Base-by-base conservation (phyloP, 2,329 filamentous ascomycete species). In the Coniochaeta sp. region DNA sequence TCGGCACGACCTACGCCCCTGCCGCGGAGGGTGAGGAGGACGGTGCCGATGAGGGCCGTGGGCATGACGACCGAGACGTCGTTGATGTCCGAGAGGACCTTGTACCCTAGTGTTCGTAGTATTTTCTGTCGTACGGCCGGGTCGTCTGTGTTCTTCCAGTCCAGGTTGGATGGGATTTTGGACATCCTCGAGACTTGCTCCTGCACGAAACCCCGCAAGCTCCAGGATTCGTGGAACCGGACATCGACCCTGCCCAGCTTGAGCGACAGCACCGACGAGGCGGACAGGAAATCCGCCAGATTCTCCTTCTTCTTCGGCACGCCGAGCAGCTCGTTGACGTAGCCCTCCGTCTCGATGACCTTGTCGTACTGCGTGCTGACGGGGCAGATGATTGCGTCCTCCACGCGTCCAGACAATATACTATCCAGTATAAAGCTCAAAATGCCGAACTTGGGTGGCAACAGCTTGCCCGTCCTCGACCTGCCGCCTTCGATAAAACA, bases 351-450 rank as follows among this genome's bases (percentile, higher is more conserved):
- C 68, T 99, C 94, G 54, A 99, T 95, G 52, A 99, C 94, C 65
- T 97, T 99, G 75, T 99, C 94, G 65, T 99, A 99, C 65, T 99
- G 94, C 1, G 91, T 96, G 67, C 89, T 95, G 45, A 99, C 94
- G 0, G 94, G 94, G 60, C 92, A 96, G 50, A 99, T 90, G 38
- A 96, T 88, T 28, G 90, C 86, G 67, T 99, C 94, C 46, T 95
- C 77, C 0, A 96, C 91, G 6, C 91, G 81, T 0, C 91, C 91
- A 0, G 89, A 95, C 6, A 96, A 72, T 13, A 99, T 77, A 59
- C 90, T 95, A 60, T 99, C 94, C 16, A 99, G 73, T 32, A 97
- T 81, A 61, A 96, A 99, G 62, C 83, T 89, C 26, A 99, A 72
- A 53, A 99, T 96, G 9, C 94, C 94, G 58, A 97, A 97, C 64